Base-by-base conservation (phyloP, 2,329 filamentous ascomycete species). In the Penicillium brevicompactum region DNA sequence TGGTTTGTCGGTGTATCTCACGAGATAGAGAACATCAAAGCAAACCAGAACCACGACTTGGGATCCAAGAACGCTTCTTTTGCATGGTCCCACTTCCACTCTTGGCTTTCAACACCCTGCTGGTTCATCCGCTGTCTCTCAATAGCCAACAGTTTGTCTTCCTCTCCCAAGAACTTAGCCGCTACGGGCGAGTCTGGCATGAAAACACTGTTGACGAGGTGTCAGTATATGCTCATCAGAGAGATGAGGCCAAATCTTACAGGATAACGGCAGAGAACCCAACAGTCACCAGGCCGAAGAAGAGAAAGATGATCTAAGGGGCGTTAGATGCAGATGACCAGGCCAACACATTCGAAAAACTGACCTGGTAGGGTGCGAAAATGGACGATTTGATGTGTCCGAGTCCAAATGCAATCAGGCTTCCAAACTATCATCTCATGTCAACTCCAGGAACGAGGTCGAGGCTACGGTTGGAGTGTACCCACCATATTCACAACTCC, bases 131-230 rank as follows among this genome's bases (percentile, higher is more conserved):
- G 71, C 11, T 84, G 65, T 62, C 73, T 75, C 63, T 87, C 84
- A 10, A 87, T 78, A 0, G 84, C 84, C 9, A 86, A 71, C 0
- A 84, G 63, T 52, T 82, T 85, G 44, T 87, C 84, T 13, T 82
- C 74, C 4, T 81, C 77, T 0, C 72, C 76, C 2, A 87, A 74
- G 46, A 86, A 87, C 18, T 80, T 82, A 1, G 84, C 80, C 21
- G 82, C 78, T 64, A 86, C 80, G 0, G 86, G 86, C 0, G 84
- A 86, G 61, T 89, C 86, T 0, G 87, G 87, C 78, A 89, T 85
- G 49, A 82, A 80, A 16, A 80, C 1, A 4, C 62, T 65, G n/a
- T 14, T 18, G 21, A 13, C 4, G 7, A 2, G 2, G 5, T 3
- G 4, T 55, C 31, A 55, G 37, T 14, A 31, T 38, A 6, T 13